Base-by-base conservation (phyloP, 345 rosid species). In the Hypericum perforatum region DNA sequence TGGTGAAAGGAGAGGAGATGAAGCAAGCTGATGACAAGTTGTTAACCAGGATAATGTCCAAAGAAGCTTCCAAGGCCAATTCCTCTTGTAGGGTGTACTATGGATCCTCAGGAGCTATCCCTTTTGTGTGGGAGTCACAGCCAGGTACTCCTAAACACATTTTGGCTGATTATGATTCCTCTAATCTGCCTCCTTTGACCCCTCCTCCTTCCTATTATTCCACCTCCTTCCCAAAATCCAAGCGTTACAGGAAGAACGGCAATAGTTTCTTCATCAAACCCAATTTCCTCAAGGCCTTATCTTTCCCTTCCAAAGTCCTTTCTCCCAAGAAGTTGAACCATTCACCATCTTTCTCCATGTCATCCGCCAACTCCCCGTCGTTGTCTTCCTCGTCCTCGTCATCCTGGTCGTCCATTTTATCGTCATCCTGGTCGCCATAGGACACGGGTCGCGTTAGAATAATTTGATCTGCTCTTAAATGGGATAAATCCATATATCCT, bases 101-200 rank as follows among this genome's bases (percentile, higher is more conserved):
- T n/a, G 84, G 87, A 3, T 77, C 78, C 22, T 65, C 87, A 0
- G 73, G 75, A 16, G 45, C 89, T 5, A 37, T 89, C 49, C 90
- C 95, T 0, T 89, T 89, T 77, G 15, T 45, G 39, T 89, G 97
- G 97, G 97, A 89, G 56, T 68, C 94, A 14, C 72, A 65, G 14
- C 97, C 97, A 0, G 97, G 97, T 40, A 83, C 94, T n/a, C 94
- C 97, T 0, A 89, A 86, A 50, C 77, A 82, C 58, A 8, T 63
- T 5, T 7, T n/a, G 8, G 40, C 47, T 45, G 41, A 63, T 0
- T 63, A 64, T 41, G 8, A 46, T 14, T 3, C 15, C 5, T 37
- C 56, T 53, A 22, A 66, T 29, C 50, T 70, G 8, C 88, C 82
- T 53, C 78, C 81, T 13, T 60, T 75, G 14, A 75, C 88, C 3